Percentiles rank a stretch among this genome's conserved stretches.
phyloP scores from a whole-genome alignment of 331 rosid genomes.

The Prunus yedoensis region DNA sequence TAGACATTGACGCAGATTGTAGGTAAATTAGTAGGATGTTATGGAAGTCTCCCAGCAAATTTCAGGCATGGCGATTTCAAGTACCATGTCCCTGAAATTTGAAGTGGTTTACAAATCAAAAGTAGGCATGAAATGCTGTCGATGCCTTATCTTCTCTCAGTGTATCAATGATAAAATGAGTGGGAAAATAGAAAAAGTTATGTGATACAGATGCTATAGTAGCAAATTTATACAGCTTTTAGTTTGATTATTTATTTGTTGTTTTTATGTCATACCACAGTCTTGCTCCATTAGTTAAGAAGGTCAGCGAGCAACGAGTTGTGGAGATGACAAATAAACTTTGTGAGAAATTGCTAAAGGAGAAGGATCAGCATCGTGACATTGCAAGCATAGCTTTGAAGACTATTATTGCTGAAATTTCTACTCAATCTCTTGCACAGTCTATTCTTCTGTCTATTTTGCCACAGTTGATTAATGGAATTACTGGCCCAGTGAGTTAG shows the following conservation, averaged over 20 bases:
- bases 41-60: not conserved
- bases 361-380: constrained; percentile 94
- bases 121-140: not conserved
- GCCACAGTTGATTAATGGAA: constrained; percentile 78
- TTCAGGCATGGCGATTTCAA: not conserved
- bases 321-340: constrained; percentile 88
- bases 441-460: constrained; percentile 69
- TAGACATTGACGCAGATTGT: not conserved
- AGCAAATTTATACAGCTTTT: not conserved
- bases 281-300: constrained; percentile 94
- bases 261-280: constrained; percentile 38
- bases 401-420: constrained; percentile 92
- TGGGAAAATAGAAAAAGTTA: not conserved
- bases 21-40: not conserved
- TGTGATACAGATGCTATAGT: not conserved
- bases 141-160: not conserved
- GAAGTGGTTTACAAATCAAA: not conserved
- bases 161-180: not conserved
- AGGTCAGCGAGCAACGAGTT: constrained; percentile 74
- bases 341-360: constrained; percentile 82
- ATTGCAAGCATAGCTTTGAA: constrained; percentile 95
- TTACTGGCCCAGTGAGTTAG: constrained; percentile 70
- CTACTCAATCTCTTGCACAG: constrained; percentile 83
- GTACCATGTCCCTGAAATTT: not conserved
- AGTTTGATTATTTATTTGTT: constrained; percentile 9